A percentile compares a stretch with the other conserved stretches of the same genome.
phyloP scores from a whole-genome alignment of 1,139 yeast genomes.

The Suhomyces bokatorum region DNA sequence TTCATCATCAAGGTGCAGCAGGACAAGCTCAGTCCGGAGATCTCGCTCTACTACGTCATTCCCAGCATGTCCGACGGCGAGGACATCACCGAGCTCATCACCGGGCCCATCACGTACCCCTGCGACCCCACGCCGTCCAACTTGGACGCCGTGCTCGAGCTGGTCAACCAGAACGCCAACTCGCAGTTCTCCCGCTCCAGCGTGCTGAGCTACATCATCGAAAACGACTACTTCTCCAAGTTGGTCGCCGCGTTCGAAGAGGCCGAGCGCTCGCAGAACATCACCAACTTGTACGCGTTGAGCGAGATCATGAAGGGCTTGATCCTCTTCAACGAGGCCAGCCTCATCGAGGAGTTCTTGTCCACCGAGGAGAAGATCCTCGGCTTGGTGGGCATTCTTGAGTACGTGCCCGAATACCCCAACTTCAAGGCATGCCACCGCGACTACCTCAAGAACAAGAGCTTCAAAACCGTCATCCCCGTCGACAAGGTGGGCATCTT shows the following conservation, averaged over 20 bases:
- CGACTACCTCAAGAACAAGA: constrained; percentile 55
- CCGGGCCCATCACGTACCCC: constrained; percentile 79
- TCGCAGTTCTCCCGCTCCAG: constrained; percentile 56
- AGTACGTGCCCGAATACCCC: constrained; percentile 88
- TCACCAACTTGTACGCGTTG: constrained; percentile 58
- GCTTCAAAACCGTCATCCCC: constrained; percentile 75
- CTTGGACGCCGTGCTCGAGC: constrained; percentile 51
- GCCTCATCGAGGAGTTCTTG: constrained; percentile 65
- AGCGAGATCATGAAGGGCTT: constrained; percentile 73
- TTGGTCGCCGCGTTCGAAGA: constrained; percentile 53
- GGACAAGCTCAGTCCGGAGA: constrained; percentile 57
- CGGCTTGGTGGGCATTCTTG: constrained; percentile 79
- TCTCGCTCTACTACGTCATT: constrained; percentile 71
- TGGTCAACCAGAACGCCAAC: constrained; percentile 56
- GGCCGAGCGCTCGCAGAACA: constrained; percentile 49
- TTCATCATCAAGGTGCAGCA: constrained; percentile 72
- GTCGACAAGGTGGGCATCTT: constrained; percentile 58
- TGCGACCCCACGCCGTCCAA: constrained; percentile 51
- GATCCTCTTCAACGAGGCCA: constrained; percentile 68
- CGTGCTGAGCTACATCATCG: constrained; percentile 52
- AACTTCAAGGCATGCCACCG: constrained; percentile 77
- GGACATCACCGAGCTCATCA: constrained; percentile 72
- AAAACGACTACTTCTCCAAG: constrained; percentile 51
- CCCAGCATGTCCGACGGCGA: constrained; percentile 43
- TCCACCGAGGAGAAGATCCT: constrained; percentile 56